Percentiles rank a stretch among this genome's conserved stretches.
phyloP scores from a whole-genome alignment of 805 yeast species.

The Candida tibetensis region DNA sequence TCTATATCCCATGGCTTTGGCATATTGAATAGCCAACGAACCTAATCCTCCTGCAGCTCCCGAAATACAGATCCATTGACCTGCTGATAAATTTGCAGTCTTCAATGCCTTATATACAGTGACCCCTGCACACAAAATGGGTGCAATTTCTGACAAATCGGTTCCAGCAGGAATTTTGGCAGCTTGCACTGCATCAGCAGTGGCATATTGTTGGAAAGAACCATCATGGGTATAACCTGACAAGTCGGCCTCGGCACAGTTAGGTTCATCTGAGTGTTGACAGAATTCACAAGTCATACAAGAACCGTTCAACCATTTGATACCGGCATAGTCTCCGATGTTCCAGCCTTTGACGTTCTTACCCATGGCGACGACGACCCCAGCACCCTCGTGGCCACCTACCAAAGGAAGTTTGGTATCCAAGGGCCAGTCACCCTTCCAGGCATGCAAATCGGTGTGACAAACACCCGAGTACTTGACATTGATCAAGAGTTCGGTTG shows the following conservation, averaged over 20 bases:
- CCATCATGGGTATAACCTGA: slow-evolving; percentile 75
- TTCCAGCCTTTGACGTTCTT: slow-evolving; percentile 41
- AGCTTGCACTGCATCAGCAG: slow-evolving; percentile 64
- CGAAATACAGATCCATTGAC: slow-evolving; percentile 72
- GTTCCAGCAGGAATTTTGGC: slow-evolving; percentile 56
- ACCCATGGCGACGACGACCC: slow-evolving; percentile 44
- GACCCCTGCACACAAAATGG: slow-evolving; percentile 66
- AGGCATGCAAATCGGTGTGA: slow-evolving; percentile 47
- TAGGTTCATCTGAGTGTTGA: slow-evolving; percentile 43
- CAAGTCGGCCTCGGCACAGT: slow-evolving; percentile 64
- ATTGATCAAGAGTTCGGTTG: slow-evolving; percentile 41
- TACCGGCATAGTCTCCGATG: slow-evolving; percentile 43
- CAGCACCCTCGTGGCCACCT: slow-evolving; percentile 51
- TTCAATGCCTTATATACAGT: slow-evolving; percentile 68
- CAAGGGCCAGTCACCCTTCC: slow-evolving; percentile 49
- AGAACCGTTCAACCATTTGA: slow-evolving; percentile 48
- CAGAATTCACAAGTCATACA: slow-evolving; percentile 44
- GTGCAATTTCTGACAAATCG: slow-evolving; percentile 56
- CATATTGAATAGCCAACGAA: slow-evolving; percentile 71
- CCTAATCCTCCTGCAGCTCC: slow-evolving; percentile 88
- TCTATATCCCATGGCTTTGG: slow-evolving; percentile 67
- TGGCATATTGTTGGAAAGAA: slow-evolving; percentile 65
- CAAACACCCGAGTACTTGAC: slow-evolving; percentile 47
- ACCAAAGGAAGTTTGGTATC: slow-evolving; percentile 45
- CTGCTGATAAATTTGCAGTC: slow-evolving; percentile 54